phyloP scores from a whole-genome alignment of 192 early-diverging fungal species.

The Physocladia obscura region DNA sequence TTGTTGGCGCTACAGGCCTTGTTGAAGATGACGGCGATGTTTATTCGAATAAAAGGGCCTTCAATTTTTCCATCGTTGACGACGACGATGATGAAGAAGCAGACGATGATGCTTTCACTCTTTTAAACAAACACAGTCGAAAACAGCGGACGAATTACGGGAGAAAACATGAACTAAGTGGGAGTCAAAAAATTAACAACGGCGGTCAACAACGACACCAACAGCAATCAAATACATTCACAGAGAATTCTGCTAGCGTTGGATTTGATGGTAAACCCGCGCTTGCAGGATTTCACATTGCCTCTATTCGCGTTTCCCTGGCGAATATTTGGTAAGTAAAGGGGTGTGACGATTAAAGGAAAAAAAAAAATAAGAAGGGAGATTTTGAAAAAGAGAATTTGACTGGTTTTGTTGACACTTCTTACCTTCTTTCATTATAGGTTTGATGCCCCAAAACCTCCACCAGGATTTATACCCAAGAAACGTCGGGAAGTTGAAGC shows the following conservation, averaged over 20 bases:
- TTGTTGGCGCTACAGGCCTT: too few species aligned
- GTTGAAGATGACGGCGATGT: slow-evolving; percentile 45
- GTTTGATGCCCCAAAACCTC: slow-evolving; percentile 39
- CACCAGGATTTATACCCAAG: slow-evolving; percentile 37
- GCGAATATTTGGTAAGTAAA: slow-evolving; percentile 47
- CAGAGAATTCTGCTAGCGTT: background rate
- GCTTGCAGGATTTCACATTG: slow-evolving; percentile 55
- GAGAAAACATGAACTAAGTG: background rate
- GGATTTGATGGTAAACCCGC: slow-evolving; percentile 58
- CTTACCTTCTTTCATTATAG: slow-evolving; percentile 7
- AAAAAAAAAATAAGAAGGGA: too few species aligned
- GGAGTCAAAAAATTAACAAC: too few species aligned
- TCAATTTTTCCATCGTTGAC: slow-evolving; percentile 33
- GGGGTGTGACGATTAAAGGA: too few species aligned
- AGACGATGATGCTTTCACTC: background rate
- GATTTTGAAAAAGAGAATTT: too few species aligned
- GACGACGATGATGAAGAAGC: slow-evolving; percentile 41
- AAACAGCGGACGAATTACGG: background rate
- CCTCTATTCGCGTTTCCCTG: slow-evolving; percentile 31
- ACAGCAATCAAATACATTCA: too few species aligned
- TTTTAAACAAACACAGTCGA: background rate
- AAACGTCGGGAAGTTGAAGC: slow-evolving; percentile 2
- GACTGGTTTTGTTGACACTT: too few species aligned
- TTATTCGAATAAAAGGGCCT: slow-evolving; percentile 30
- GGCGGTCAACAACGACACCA: too few species aligned